Percentiles rank a stretch among this genome's conserved stretches.
These are phyloP conservation scores for Sordariomycetes sp. DNA, from an alignment of 2,329 filamentous ascomycete species.

Conservation along the genomic window DNA sequence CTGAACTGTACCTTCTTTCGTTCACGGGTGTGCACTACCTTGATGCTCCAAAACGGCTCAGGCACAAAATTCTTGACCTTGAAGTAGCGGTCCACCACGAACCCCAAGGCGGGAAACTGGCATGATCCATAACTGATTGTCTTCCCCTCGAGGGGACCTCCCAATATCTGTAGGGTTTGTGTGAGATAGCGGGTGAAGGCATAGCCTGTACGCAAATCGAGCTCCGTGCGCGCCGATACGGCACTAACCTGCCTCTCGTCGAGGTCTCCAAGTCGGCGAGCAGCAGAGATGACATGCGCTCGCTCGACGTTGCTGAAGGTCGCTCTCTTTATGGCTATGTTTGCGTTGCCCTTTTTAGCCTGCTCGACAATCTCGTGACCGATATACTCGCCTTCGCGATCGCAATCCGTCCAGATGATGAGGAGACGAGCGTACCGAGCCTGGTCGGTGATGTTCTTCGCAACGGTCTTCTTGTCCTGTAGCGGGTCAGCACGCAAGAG, in stretches of 20 bases:
- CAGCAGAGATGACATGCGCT: constrained; percentile 83
- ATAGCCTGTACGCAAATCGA: constrained; percentile 86
- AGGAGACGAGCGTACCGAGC: constrained; percentile 64
- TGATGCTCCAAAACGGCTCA: constrained; percentile 89
- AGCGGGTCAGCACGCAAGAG: neutral
- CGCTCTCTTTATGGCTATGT: constrained; percentile 74
- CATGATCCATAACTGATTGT: constrained; percentile 85
- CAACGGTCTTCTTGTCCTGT: constrained; percentile 71
- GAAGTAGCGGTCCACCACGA: constrained; percentile 94
- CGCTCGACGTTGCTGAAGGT: constrained; percentile 93
- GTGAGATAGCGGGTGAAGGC: constrained; percentile 89
- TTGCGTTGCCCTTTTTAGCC: constrained; percentile 63
- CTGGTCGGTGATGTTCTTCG: constrained; percentile 74
- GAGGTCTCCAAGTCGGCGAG: constrained; percentile 64
- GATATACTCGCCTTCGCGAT: constrained; percentile 95
- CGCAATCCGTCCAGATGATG: constrained; percentile 98
- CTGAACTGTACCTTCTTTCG: constrained; percentile 72
- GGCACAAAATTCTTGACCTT: constrained; percentile 89
- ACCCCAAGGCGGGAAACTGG: constrained; percentile 93
- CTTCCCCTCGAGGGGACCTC: constrained; percentile 54
- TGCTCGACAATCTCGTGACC: constrained; percentile 82
- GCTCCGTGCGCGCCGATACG: constrained; percentile 79
- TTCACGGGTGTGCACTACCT: constrained; percentile 69
- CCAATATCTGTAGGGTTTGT: constrained; percentile 62
- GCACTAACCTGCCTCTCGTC: constrained; percentile 84